Percentiles rank a stretch among this genome's conserved stretches.
These are phyloP conservation scores for Tetrapisispora taiwanensis DNA, from an alignment of 805 yeast species.

Conservation along the genomic window DNA sequence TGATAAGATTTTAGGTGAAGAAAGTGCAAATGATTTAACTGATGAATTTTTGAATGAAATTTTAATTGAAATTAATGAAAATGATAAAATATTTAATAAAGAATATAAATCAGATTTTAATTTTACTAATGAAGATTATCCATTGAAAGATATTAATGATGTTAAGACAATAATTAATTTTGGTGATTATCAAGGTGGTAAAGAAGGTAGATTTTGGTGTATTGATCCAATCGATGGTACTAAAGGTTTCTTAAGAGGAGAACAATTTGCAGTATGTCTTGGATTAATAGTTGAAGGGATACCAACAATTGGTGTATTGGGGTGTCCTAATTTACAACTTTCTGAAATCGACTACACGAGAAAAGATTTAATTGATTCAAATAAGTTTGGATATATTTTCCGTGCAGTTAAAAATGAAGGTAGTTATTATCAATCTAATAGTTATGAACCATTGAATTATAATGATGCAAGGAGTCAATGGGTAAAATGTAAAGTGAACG, in stretches of 20 bases:
- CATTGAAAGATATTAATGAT: slow-evolving; percentile 36
- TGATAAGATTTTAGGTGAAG: slow-evolving; percentile 92
- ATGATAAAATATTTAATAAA: slow-evolving; percentile 37
- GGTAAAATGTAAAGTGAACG: slow-evolving; percentile 49
- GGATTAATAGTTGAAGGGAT: slow-evolving; percentile 80
- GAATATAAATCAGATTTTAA: slow-evolving; percentile 11
- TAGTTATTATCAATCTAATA: slow-evolving; percentile 27
- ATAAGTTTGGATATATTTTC: slow-evolving; percentile 26
- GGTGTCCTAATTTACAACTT: slow-evolving; percentile 74
- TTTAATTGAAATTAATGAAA: slow-evolving; percentile 45
- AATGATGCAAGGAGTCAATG: slow-evolving; percentile 7
- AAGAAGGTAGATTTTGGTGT: slow-evolving; percentile 84
- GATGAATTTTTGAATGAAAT: slow-evolving; percentile 42
- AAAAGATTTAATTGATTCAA: slow-evolving; percentile 29
- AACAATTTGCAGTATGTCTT: slow-evolving; percentile 92
- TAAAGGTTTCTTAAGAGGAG: slow-evolving; percentile 90
- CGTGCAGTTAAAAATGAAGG: slow-evolving; percentile 26
- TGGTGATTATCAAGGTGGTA: slow-evolving; percentile 76
- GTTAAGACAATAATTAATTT: slow-evolving; percentile 61
- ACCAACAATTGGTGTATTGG: slow-evolving; percentile 85
- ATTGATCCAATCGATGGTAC: slow-evolving; percentile 98
- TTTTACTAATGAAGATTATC: slow-evolving; percentile 14
- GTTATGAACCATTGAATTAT: slow-evolving; percentile 23
- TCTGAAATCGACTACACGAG: slow-evolving; percentile 26
- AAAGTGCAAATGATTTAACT: slow-evolving; percentile 62